Conservation (phyloP, 768 basidiomycete genomes). For the Pleurotus cornucopiae region DNA sequence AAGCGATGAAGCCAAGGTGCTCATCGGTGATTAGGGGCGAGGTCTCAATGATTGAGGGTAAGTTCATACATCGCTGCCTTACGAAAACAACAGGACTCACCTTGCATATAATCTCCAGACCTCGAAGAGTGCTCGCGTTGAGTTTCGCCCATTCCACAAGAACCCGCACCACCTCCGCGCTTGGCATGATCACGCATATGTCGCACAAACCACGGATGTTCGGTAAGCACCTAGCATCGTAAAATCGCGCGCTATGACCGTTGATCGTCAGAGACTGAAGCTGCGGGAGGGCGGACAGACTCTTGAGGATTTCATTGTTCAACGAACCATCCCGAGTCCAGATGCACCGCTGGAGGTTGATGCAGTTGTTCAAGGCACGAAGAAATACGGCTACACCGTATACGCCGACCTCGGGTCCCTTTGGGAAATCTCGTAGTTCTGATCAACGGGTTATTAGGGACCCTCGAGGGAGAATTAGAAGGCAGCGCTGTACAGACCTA, state of each 20-base stretch:
- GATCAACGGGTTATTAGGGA: background rate
- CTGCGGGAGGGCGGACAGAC: conserved; percentile 35
- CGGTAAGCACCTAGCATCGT: conserved; percentile 47
- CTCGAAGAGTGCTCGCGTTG: conserved; percentile 43
- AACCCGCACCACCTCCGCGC: conserved; percentile 41
- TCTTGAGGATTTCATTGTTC: conserved; percentile 51
- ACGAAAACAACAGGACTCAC: conserved; percentile 26
- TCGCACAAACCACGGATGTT: conserved; percentile 48
- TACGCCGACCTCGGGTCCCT: conserved; percentile 31
- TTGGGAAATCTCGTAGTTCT: conserved; percentile 78
- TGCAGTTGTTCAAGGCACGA: conserved; percentile 55
- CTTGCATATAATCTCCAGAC: conserved; percentile 68
- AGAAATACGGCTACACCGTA: conserved; percentile 35
- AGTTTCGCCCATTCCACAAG: conserved; percentile 47
- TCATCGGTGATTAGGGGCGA: conserved; percentile 57
- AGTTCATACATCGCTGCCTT: background rate
- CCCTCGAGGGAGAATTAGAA: no score
- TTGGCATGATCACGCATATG: conserved; percentile 76
- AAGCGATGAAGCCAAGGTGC: conserved; percentile 45
- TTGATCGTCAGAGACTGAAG: conserved; percentile 69
- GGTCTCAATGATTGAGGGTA: conserved; percentile 30
- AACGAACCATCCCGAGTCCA: conserved; percentile 84
- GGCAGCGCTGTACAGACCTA: conserved; percentile 40
- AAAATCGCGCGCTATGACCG: conserved; percentile 54
- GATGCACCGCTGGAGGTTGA: conserved; percentile 55